Evolutionary conservation across 176 grass and related monocot species (phyloP).

Genomic region (Poa pratensis): DNA sequence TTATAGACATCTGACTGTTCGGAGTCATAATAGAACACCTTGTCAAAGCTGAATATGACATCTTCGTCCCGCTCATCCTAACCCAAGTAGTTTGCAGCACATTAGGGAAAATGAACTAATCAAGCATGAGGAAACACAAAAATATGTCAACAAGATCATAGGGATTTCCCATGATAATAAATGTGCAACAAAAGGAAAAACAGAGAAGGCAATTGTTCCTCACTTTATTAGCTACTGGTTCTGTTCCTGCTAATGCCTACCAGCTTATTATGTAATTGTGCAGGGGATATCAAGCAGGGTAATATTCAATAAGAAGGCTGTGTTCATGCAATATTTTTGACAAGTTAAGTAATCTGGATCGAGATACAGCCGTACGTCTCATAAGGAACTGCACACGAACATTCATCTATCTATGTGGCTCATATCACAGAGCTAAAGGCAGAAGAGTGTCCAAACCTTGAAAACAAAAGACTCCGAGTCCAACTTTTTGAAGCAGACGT

Average conservation of each 20-base stretch:
- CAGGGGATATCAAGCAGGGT: slow-evolving; percentile 13
- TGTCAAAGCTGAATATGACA: slow-evolving; percentile 79
- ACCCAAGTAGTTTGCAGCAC: slow-evolving; percentile 9
- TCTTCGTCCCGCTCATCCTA: slow-evolving; percentile 86
- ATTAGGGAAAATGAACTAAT: slow-evolving; percentile 17
- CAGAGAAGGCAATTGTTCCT: neutral
- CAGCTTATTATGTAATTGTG: neutral
- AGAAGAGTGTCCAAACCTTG: slow-evolving; percentile 53
- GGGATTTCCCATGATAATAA: neutral
- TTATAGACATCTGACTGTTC: slow-evolving; percentile 73
- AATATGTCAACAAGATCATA: slow-evolving; percentile 21
- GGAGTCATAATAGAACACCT: slow-evolving; percentile 72
- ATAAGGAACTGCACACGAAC: slow-evolving; percentile 1
- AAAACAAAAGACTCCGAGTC: slow-evolving; percentile 71
- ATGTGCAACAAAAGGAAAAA: slow-evolving; percentile 12
- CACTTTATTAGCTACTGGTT: slow-evolving; percentile 8
- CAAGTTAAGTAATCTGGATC: neutral
- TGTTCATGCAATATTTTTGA: neutral
- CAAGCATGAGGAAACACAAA: slow-evolving; percentile 26
- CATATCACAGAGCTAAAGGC: neutral
- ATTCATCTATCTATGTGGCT: neutral
- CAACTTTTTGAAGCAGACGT: slow-evolving; percentile 57
- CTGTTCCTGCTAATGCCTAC: neutral
- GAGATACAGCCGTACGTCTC: neutral
- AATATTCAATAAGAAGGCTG: neutral